Evolutionary conservation across 2,329 filamentous ascomycete genomes (phyloP).

Genomic region (Penicillium sp.): DNA sequence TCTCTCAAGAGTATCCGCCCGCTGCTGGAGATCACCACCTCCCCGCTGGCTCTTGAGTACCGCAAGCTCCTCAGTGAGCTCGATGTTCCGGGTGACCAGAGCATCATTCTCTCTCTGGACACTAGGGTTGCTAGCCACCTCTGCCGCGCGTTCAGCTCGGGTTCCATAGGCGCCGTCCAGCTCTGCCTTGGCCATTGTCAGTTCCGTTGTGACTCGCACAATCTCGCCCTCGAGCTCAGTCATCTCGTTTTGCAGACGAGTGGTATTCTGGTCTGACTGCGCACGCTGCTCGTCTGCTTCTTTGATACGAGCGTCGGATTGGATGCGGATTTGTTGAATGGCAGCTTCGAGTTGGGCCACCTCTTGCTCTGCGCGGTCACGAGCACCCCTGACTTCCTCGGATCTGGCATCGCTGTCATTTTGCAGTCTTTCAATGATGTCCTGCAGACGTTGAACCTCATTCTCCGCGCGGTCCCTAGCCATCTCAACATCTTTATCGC

Average conservation of each 20-base stretch:
- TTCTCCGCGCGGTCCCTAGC: slow-evolving; percentile 23
- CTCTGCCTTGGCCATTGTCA: slow-evolving; percentile 87
- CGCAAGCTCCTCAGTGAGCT: slow-evolving; percentile 50
- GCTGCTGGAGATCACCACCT: slow-evolving; percentile 45
- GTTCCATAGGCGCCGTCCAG: slow-evolving; percentile 91
- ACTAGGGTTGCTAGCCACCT: slow-evolving; percentile 58
- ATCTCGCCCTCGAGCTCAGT: slow-evolving; percentile 61
- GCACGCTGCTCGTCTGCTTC: slow-evolving; percentile 21
- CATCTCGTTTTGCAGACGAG: slow-evolving; percentile 50
- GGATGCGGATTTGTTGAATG: slow-evolving; percentile 34
- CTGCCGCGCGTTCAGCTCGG: slow-evolving; percentile 67
- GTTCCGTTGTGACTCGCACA: slow-evolving; percentile 68
- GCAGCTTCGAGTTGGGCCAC: slow-evolving; percentile 30
- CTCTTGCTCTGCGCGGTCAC: slow-evolving; percentile 30
- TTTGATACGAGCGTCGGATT: slow-evolving; percentile 32
- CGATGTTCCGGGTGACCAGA: slow-evolving; percentile 50
- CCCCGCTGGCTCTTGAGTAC: slow-evolving; percentile 38
- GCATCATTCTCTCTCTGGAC: slow-evolving; percentile 61
- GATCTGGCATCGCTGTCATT: slow-evolving; percentile 20
- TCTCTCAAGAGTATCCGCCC: slow-evolving; percentile 58
- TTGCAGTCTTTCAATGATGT: slow-evolving; percentile 16
- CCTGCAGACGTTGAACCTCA: slow-evolving; percentile 29
- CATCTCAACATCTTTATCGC: slow-evolving; percentile 20
- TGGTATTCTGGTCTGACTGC: slow-evolving; percentile 39
- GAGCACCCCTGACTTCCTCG: slow-evolving; percentile 26